Base-by-base conservation (phyloP, 2,329 filamentous ascomycete species). In the Thyridium curvatum region DNA sequence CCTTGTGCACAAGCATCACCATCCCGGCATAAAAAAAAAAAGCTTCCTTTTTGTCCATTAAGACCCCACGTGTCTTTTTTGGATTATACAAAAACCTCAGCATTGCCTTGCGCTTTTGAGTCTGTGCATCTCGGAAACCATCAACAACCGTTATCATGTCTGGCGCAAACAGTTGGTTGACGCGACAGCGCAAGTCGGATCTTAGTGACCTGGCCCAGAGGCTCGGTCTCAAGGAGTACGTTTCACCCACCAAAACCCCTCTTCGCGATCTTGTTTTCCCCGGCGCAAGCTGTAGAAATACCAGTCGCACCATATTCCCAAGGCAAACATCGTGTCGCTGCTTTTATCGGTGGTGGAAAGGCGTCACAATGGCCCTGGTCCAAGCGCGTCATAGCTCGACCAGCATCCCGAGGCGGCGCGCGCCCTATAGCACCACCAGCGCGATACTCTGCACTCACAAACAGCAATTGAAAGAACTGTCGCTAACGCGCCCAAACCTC, bases 181-280 rank as follows among this genome's bases (percentile, higher is more conserved):
- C 82, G 62, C 74, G 76, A 60, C 85, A 93, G 74, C 83, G 85
- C 69, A 94, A 94, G 73, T 73, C 72, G 52, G 86, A 91, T 48
- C 76, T 95, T 41, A 62, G 79, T 51, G 82, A 86, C 46, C 71
- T 94, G 45, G 86, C 87, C 43, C 77, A 86, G 48, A 66, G 72
- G 34, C 74, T 85, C 45, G 83, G 83, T 42, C 68, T 91, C 39
- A 72, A 77, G 56, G 76, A 85, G 88, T 94, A 78, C 55, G 37
- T 44, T 40, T 36, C 39, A 29, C 16, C 38, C 17, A 16, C 9
- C 3, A n/a, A 14, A 17, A n/a, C 16, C 16, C 18, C 26, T 30
- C 10, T n/a, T 35, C 37, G 32, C 18, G 16, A 35, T 17, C 13
- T 18, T 21, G 30, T 15, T 4, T n/a, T 16, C 21, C 10, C 6